Conservation (phyloP, 2,329 filamentous ascomycete species). For the Fusarium nisikadoi region DNA sequence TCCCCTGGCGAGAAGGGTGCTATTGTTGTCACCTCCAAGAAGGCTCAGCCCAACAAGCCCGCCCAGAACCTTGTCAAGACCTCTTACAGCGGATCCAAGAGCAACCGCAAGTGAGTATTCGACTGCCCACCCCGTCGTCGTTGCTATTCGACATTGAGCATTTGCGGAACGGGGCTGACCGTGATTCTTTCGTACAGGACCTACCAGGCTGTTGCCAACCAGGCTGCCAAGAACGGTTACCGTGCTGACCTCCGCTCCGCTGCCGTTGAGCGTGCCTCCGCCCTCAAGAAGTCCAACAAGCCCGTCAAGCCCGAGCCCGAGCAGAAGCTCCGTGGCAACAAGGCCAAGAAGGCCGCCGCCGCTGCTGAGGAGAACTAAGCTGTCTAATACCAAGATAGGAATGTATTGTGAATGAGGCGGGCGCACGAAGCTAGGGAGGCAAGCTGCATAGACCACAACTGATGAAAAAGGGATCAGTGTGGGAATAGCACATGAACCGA, state of each 20-base stretch:
- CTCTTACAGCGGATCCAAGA: slow-evolving; percentile 77
- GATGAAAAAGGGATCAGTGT: slow-evolving; percentile 36
- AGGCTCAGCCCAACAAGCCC: slow-evolving; percentile 78
- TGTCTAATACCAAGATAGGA: slow-evolving; percentile 30
- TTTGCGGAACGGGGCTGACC: slow-evolving; percentile 18
- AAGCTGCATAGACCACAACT: slow-evolving; percentile 38
- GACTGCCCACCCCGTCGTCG: background rate
- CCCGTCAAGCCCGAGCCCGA: slow-evolving; percentile 79
- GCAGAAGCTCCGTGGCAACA: slow-evolving; percentile 80
- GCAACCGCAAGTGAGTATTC: slow-evolving; percentile 72
- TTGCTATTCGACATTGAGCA: background rate
- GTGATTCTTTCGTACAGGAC: slow-evolving; percentile 64
- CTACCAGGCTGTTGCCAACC: slow-evolving; percentile 88
- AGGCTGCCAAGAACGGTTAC: slow-evolving; percentile 86
- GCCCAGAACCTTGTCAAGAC: slow-evolving; percentile 71
- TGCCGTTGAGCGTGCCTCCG: slow-evolving; percentile 88
- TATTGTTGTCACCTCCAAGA: slow-evolving; percentile 87
- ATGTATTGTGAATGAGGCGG: slow-evolving; percentile 30
- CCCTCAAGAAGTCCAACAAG: slow-evolving; percentile 82
- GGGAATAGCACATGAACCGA: slow-evolving; percentile 41
- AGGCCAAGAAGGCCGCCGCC: slow-evolving; percentile 77
- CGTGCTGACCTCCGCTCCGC: slow-evolving; percentile 78
- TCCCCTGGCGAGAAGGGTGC: slow-evolving; percentile 79
- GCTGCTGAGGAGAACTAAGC: slow-evolving; percentile 53
- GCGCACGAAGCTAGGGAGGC: slow-evolving; percentile 35